A percentile compares a stretch with the other conserved stretches of the same genome.
Evolutionary conservation across 164 flowering plant species (phyloP).

Genomic region (Protea cynaroides): DNA sequence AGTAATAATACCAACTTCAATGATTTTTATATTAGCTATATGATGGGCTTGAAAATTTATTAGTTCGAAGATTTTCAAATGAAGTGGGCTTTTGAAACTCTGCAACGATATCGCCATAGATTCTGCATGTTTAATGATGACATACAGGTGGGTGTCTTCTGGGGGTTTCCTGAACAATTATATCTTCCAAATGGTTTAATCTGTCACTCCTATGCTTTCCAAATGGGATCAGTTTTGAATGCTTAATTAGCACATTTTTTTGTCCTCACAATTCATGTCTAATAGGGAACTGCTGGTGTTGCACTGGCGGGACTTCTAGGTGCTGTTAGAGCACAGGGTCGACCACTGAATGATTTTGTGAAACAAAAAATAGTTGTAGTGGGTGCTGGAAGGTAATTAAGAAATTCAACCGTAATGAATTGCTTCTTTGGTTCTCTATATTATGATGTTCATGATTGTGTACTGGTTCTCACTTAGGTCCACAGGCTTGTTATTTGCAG

Average conservation of each 20-base stretch:
- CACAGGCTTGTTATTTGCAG: constrained; percentile 1
- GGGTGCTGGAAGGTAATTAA: constrained; percentile 88
- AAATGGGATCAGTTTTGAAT: not conserved
- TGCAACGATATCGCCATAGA: constrained; percentile 73
- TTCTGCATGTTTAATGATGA: constrained; percentile 99
- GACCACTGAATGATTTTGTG: constrained; percentile 74
- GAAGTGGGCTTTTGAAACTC: constrained; percentile 99
- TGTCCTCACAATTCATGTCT: constrained; percentile 2
- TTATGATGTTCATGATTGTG: not conserved
- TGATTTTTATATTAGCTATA: not conserved
- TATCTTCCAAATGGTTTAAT: not conserved
- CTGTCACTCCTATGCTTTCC: not conserved
- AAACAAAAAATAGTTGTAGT: constrained; percentile 95
- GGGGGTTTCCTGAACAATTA: not conserved
- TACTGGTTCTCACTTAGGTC: not conserved
- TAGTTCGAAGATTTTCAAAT: constrained; percentile 99
- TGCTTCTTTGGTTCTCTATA: too few species aligned
- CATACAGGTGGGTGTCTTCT: constrained; percentile 58
- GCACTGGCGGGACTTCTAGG: constrained; percentile 96
- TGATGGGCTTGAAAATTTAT: constrained; percentile 1
- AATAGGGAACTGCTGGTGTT: constrained; percentile 99
- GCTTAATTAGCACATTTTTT: not conserved
- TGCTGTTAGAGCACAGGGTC: constrained; percentile 93
- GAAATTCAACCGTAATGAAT: too few species aligned
- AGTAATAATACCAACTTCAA: not conserved